Percentiles rank a stretch among this genome's conserved stretches.
phyloP scores from a whole-genome alignment of 1,284 basidiomycete species.

The Cutaneotrichosporon sp. region DNA sequence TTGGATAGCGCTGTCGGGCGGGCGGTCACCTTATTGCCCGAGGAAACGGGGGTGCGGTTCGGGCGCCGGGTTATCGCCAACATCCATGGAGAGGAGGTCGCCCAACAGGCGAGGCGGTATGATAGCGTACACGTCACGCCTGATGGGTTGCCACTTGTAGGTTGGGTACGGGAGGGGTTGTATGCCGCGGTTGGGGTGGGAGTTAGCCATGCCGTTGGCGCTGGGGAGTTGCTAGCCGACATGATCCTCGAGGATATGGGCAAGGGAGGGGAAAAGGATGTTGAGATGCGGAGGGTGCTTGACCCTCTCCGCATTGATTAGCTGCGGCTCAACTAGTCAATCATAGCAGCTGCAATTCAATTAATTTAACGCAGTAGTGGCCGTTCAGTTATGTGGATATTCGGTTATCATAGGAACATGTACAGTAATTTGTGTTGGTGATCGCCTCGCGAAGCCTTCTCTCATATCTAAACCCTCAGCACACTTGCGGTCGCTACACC shows the following conservation, averaged over 20 bases:
- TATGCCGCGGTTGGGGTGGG: constrained; percentile 32
- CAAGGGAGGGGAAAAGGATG: constrained; percentile 4
- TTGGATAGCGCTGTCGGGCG: constrained; percentile 23
- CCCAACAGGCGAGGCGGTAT: not conserved
- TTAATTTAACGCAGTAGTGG: no score
- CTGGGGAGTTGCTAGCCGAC: constrained; percentile 27
- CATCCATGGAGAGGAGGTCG: not conserved
- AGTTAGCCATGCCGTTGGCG: constrained; percentile 36
- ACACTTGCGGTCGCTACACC: no score
- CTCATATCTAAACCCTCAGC: no score
- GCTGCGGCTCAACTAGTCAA: no score
- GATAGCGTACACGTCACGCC: constrained; percentile 29
- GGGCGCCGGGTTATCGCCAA: not conserved
- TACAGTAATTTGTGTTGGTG: no score
- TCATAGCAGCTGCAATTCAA: no score
- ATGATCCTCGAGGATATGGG: constrained; percentile 21
- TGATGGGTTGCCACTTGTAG: constrained; percentile 27
- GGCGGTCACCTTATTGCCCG: constrained; percentile 22
- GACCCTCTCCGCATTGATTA: constrained; percentile 26
- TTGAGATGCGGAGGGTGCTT: constrained; percentile 21
- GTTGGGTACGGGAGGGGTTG: constrained; percentile 19
- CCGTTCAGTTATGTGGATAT: no score
- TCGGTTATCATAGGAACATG: no score
- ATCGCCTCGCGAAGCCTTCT: no score
- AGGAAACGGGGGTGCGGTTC: constrained; percentile 20